These are phyloP conservation scores for Fusarium udum DNA, from an alignment of 2,329 filamentous ascomycete genomes.

Conservation along the genomic window DNA sequence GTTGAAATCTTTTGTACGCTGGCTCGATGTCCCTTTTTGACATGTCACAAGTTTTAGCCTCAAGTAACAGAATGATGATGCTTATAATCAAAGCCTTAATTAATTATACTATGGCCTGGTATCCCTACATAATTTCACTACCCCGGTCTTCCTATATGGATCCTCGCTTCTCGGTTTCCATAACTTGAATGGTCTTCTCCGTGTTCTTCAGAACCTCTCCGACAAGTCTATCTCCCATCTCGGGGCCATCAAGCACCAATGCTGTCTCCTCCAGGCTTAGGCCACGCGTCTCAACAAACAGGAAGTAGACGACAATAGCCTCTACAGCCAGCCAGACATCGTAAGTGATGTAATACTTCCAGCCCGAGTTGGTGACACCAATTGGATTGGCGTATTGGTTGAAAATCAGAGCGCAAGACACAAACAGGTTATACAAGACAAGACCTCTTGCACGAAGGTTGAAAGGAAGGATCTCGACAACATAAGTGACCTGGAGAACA, in stretches of 20 bases:
- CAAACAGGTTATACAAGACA: constrained; percentile 2
- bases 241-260: constrained; percentile 48
- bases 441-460: constrained; percentile 7
- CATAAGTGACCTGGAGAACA: constrained; percentile 12
- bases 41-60: too few species aligned
- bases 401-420: constrained; percentile 6
- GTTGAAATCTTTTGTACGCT: too few species aligned
- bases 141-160: not conserved
- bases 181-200: not conserved
- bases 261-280: constrained; percentile 14
- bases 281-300: constrained; percentile 7
- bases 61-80: not conserved
- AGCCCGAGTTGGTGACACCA: not conserved
- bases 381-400: constrained; percentile 18
- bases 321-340: constrained; percentile 10
- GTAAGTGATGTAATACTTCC: constrained; percentile 20
- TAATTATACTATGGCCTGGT: too few species aligned
- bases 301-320: constrained; percentile 7
- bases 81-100: accelerated
- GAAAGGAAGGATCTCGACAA: constrained; percentile 6
- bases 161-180: not conserved
- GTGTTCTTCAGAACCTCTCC: constrained; percentile 12
- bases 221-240: constrained; percentile 6
- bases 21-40: too few species aligned
- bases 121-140: too few species aligned